Base-by-base conservation (phyloP, 2,329 filamentous ascomycete species). In the Geoglossum cookeanum region DNA sequence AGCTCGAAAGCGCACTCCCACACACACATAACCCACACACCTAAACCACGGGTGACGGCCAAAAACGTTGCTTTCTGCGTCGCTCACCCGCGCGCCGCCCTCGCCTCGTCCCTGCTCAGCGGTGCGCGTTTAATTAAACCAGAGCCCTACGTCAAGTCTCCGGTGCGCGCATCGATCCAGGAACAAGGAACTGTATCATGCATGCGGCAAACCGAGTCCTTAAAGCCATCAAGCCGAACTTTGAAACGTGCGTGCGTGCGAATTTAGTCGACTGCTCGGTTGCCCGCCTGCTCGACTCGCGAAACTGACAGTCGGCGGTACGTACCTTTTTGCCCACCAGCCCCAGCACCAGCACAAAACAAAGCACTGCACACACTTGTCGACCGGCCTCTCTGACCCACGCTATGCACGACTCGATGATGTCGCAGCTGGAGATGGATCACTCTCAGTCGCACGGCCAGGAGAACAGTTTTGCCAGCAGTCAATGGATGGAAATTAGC, bases 401-500 rank as follows among this genome's bases (percentile, higher is more conserved):
- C 17, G 65, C 57, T 59, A 68, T 68, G 66, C 68, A 69, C 62
- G 64, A 68, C 54, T 65, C 65, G 53, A 67, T 66, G 62, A 67
- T 68, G 64, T 62, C 64, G 56, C 73, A 74, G 57, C 68, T 53
- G 7, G 49, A 53, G 29, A 53, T 53, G 49, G 49, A 53, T 37
- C 49, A 53, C 15, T 17, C 9, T 55, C 65, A 67, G 61, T 68
- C 72, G 59, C 68, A 72, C 62, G 65, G 66, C 48, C 71, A 70
- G 58, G 71, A 71, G 32, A 67, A 70, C 63, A 70, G 72, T 59
- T 74, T 72, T 65, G 64, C 68, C 58, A 68, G 68, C 60, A 68
- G 69, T 56, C 68, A 69, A 58, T 75, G 74, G 72, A 67, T 72
- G 57, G 70, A 74, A 56, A 67, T 75, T 61, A 68, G 68, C 58